phyloP scores from a whole-genome alignment of 2,329 filamentous ascomycete genomes.

The Cladosporium austrohemisphaericum region DNA sequence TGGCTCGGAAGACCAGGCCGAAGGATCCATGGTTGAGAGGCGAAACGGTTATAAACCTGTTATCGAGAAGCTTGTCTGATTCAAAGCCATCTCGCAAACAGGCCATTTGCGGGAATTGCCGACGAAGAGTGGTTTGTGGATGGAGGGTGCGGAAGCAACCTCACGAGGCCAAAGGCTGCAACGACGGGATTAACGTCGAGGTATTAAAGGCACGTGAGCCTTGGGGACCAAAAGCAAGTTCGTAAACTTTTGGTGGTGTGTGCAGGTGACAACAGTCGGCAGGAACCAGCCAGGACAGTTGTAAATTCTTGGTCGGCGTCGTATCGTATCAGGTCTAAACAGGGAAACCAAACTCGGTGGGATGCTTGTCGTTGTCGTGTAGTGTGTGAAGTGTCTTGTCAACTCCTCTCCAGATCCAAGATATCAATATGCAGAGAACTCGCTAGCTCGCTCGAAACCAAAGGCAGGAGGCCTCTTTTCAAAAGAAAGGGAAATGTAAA shows the following conservation, averaged over 20 bases:
- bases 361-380: constrained; percentile 8
- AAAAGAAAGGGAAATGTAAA: constrained; percentile 42
- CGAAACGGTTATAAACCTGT: constrained; percentile 81
- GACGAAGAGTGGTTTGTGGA: constrained; percentile 11
- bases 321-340: constrained; percentile 11
- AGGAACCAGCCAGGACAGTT: constrained; percentile 11
- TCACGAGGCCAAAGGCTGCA: constrained; percentile 1
- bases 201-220: neutral
- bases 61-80: constrained; percentile 71
- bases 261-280: constrained; percentile 4
- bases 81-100: constrained; percentile 81
- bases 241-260: constrained; percentile 16
- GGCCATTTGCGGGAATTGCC: constrained; percentile 57
- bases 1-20: constrained; percentile 95
- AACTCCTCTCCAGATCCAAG: constrained; percentile 11
- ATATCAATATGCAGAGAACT: constrained; percentile 17
- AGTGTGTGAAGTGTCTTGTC: neutral
- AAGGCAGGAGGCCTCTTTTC: constrained; percentile 18
- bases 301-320: constrained; percentile 6
- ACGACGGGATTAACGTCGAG: constrained; percentile 2
- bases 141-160: constrained; percentile 15
- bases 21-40: constrained; percentile 98
- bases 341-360: constrained; percentile 1
- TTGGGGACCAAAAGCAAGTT: constrained; percentile 16
- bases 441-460: constrained; percentile 21